phyloP scores from a whole-genome alignment of 768 basidiomycete genomes.

The Termitomyces heimii region DNA sequence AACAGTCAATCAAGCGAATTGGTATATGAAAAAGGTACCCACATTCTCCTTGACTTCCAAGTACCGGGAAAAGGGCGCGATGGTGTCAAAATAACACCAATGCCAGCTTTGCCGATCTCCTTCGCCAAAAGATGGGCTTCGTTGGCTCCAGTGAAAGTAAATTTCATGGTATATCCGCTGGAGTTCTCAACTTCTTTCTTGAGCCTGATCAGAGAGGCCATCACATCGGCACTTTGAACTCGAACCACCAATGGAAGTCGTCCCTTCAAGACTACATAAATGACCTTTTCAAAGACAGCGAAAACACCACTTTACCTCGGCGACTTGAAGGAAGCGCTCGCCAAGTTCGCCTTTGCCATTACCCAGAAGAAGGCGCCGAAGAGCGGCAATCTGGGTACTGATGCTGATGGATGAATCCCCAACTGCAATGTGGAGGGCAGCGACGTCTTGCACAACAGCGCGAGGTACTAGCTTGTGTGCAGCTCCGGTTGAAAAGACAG shows the following conservation, averaged over 20 bases:
- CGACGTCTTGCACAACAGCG: conserved; percentile 57
- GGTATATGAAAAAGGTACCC: conserved; percentile 13
- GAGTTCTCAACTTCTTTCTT: conserved; percentile 54
- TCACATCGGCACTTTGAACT: conserved; percentile 74
- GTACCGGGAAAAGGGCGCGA: conserved; percentile 61
- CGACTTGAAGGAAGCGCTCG: conserved; percentile 40
- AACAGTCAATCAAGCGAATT: neutral
- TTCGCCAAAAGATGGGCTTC: conserved; percentile 69
- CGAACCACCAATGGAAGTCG: conserved; percentile 68
- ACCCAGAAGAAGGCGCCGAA: conserved; percentile 59
- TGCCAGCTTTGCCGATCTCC: conserved; percentile 47
- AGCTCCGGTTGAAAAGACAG: conserved; percentile 58
- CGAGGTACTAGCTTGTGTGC: conserved; percentile 53
- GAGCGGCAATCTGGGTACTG: conserved; percentile 72
- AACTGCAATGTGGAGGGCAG: conserved; percentile 64
- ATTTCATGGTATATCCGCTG: conserved; percentile 33
- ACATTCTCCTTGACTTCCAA: conserved; percentile 73
- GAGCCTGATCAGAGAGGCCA: conserved; percentile 67
- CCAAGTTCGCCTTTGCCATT: conserved; percentile 32
- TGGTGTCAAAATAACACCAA: conserved; percentile 45
- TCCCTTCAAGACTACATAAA: conserved; percentile 35
- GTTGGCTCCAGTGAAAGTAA: conserved; percentile 60
- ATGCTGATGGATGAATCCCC: conserved; percentile 46
- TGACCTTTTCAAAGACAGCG: neutral
- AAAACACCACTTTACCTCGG: conserved; percentile 25